Conservation (phyloP, 495 filamentous ascomycete species). For the Endocarpon pusillum region DNA sequence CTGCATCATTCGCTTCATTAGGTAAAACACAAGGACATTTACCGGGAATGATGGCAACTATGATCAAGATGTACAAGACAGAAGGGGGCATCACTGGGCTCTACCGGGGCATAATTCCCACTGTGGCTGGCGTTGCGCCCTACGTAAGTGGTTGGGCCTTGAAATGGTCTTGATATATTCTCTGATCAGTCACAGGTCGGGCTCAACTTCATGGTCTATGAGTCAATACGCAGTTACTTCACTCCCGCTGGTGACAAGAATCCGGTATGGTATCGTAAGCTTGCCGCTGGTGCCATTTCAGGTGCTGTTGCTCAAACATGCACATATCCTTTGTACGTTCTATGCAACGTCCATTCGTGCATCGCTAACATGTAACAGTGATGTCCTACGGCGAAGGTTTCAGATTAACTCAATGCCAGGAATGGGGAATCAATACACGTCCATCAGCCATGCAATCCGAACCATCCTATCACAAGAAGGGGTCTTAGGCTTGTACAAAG, state of each 20-base stretch:
- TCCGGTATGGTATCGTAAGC: constrained; percentile 60
- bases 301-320: constrained; percentile 94
- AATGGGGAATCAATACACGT: constrained; percentile 92
- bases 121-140: constrained; percentile 86
- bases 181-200: constrained; percentile 44
- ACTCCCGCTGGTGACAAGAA: constrained; percentile 81
- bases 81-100: constrained; percentile 74
- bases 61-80: constrained; percentile 70
- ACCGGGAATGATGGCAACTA: constrained; percentile 83
- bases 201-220: constrained; percentile 96
- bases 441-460: constrained; percentile 64
- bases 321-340: constrained; percentile 91
- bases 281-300: constrained; percentile 76
- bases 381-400: constrained; percentile 88
- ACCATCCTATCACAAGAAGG: constrained; percentile 72
- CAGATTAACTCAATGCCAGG: constrained; percentile 99
- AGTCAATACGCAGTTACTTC: constrained; percentile 65
- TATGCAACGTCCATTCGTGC: background rate
- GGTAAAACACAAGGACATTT: constrained; percentile 36
- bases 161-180: background rate
- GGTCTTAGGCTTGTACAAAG: constrained; percentile 68
- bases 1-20: constrained; percentile 77
- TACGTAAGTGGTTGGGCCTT: constrained; percentile 46
- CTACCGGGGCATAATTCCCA: constrained; percentile 86
- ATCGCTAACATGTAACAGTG: constrained; percentile 30